Percentiles rank a stretch among this genome's conserved stretches.
Conservation (phyloP, 148 eudicot species). For the Mesembryanthemum crystallinum region DNA sequence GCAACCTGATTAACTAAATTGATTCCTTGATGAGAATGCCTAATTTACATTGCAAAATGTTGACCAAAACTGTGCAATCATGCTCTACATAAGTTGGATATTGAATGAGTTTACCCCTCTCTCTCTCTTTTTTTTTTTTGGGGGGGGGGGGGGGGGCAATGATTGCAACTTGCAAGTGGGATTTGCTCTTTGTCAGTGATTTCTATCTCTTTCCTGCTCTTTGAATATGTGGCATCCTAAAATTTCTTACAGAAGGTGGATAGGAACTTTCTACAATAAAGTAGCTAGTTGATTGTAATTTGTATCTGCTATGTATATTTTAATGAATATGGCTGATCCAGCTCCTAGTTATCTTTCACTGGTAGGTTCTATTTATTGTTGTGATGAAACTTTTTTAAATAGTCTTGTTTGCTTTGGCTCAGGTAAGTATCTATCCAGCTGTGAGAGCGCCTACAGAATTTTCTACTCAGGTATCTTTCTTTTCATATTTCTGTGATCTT, state of each 20-base stretch:
- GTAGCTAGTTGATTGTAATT: background rate
- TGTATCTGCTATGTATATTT: background rate
- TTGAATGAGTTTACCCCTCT: background rate
- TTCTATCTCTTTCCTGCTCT: background rate
- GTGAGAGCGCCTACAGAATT: conserved; percentile 81
- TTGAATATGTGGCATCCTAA: background rate
- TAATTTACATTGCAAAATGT: background rate
- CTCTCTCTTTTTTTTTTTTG: background rate
- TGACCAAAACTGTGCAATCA: background rate
- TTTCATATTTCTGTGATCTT: background rate
- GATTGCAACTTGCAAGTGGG: background rate
- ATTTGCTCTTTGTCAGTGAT: background rate
- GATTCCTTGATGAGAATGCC: background rate
- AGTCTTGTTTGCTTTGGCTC: conserved; percentile 22
- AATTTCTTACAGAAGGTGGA: background rate
- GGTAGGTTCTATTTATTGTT: conserved; percentile 6
- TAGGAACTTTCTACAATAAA: background rate
- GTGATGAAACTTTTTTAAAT: conserved; percentile 8
- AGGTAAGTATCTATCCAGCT: conserved; percentile 86
- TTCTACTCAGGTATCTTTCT: conserved; percentile 64
- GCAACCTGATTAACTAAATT: background rate
- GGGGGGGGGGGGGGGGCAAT: background rate
- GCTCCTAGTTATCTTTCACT: background rate
- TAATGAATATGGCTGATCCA: background rate
- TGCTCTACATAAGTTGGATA: background rate